Percentiles rank a stretch among this genome's conserved stretches.
Conservation (phyloP, 148 eudicot genomes). For the Rhododendron ferrugineum region DNA sequence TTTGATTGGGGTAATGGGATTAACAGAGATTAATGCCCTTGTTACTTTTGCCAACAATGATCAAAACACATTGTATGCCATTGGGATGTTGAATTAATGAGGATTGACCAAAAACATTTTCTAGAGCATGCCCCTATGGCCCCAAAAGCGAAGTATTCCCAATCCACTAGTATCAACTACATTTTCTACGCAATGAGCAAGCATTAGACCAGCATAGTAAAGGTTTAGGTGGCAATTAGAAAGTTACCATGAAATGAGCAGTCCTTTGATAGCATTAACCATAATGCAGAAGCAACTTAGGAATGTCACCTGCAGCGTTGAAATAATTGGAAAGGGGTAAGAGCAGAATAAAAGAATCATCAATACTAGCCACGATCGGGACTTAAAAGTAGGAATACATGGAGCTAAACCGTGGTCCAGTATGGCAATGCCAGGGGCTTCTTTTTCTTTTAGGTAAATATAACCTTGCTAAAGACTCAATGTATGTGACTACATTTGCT, state of each 20-base stretch:
- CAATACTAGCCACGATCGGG: not conserved
- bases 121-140: not conserved
- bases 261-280: constrained; percentile 63
- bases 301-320: constrained; percentile 13
- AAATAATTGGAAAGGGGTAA: not conserved
- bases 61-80: not conserved
- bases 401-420: not conserved
- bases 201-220: not conserved
- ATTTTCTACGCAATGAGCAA: not conserved
- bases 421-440: not conserved
- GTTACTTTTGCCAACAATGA: not conserved
- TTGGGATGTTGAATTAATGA: not conserved
- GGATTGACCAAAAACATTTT: not conserved
- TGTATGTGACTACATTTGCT: not conserved
- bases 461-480: too few relatives aligned
- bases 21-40: not conserved
- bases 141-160: not conserved
- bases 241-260: constrained; percentile 54
- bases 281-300: constrained; percentile 21
- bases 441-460: not conserved
- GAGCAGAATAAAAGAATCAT: not conserved
- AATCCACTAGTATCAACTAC: not conserved
- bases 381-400: not conserved
- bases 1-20: too few relatives aligned
- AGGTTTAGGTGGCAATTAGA: not conserved